Evolutionary conservation across 148 eudicot genomes (phyloP).

Genomic region (Pouteria glomerata): DNA sequence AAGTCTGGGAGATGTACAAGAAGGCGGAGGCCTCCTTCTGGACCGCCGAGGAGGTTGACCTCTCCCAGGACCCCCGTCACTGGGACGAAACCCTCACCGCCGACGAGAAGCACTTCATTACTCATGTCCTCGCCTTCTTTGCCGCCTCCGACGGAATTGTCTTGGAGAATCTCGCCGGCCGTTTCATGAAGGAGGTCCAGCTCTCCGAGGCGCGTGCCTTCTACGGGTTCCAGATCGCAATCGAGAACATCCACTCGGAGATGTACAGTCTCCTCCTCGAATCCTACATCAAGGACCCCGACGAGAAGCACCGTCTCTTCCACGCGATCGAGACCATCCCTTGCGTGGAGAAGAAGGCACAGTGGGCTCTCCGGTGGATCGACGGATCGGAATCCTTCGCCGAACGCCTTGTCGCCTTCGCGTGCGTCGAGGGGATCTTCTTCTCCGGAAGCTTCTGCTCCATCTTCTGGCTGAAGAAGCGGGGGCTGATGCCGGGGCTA

Average conservation of each 20-base stretch:
- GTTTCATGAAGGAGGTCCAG: conserved; percentile 68
- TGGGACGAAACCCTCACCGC: conserved; percentile 49
- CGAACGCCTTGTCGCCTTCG: conserved; percentile 17
- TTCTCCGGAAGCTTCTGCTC: conserved; percentile 27
- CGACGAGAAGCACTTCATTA: conserved; percentile 73
- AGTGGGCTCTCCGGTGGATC: conserved; percentile 23
- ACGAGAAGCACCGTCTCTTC: conserved; percentile 13
- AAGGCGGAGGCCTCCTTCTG: conserved; percentile 73
- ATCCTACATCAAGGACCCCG: conserved; percentile 41
- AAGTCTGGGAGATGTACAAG: conserved; percentile 75
- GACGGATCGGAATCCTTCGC: conserved; percentile 17
- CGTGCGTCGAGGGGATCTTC: conserved; percentile 23
- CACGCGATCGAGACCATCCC: conserved; percentile 21
- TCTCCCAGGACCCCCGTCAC: conserved; percentile 42
- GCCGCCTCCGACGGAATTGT: conserved; percentile 70
- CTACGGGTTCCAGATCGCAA: conserved; percentile 57
- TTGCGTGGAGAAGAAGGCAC: conserved; percentile 16
- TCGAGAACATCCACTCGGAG: conserved; percentile 62
- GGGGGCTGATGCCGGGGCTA: conserved; percentile 17
- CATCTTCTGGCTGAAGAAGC: conserved; percentile 22
- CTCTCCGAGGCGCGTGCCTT: conserved; percentile 56
- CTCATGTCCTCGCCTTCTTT: conserved; percentile 82
- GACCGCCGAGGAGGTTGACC: conserved; percentile 70
- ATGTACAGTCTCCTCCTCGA: conserved; percentile 51
- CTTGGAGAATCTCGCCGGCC: conserved; percentile 50